Percentiles rank a stretch among this genome's conserved stretches.
These are phyloP conservation scores for Fusarium verticillioides DNA, from an alignment of 2,329 filamentous ascomycete genomes.

Conservation along the genomic window DNA sequence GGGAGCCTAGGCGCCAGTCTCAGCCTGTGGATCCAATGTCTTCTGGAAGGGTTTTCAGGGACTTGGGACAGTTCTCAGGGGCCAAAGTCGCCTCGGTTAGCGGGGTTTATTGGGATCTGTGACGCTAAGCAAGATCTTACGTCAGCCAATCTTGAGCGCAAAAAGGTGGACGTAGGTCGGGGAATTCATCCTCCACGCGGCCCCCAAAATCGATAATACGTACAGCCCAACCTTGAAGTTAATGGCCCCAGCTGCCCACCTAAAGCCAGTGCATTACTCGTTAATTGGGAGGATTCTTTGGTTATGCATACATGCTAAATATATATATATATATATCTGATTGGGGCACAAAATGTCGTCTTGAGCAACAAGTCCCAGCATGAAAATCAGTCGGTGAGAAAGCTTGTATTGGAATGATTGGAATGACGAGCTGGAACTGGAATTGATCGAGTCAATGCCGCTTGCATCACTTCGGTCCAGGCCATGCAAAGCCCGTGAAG, in stretches of 20 bases:
- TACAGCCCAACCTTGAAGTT: not conserved
- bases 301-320: not conserved
- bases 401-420: conserved; percentile 23
- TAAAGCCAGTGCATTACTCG: conserved; percentile 7
- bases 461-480: conserved; percentile 31
- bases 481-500: not conserved
- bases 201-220: not conserved
- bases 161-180: conserved; percentile 10
- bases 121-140: not conserved
- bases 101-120: conserved; percentile 17
- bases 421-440: conserved; percentile 1
- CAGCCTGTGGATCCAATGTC: not conserved
- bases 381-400: not conserved
- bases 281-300: not conserved
- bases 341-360: not conserved
- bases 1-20: not conserved
- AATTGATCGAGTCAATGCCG: conserved; percentile 29
- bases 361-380: not conserved
- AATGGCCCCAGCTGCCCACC: conserved; percentile 1
- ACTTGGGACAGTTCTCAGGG: conserved; percentile 29
- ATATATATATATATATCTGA: too few relatives aligned
- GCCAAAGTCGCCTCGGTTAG: not conserved
- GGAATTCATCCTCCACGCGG: conserved; percentile 24
- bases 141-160: conserved; percentile 17
- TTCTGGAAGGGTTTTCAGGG: conserved; percentile 37